These are phyloP conservation scores for Phytophthora hybrid DNA, from an alignment of 352 stramenopile species.

Conservation along the genomic window DNA sequence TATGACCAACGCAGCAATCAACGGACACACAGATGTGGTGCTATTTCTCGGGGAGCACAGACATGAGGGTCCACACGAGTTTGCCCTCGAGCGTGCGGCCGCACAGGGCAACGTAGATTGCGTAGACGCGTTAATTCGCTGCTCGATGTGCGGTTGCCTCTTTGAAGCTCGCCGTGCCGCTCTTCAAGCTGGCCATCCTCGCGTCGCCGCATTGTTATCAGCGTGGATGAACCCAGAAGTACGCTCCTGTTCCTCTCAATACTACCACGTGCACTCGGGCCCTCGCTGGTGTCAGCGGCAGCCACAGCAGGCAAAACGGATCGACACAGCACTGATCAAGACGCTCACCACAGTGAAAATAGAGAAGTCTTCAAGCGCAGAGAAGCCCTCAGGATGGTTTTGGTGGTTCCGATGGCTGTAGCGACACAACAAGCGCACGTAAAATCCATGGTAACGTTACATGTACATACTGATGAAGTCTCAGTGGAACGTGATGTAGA, in stretches of 20 bases:
- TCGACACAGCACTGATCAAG: not conserved
- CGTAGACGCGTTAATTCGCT: slow-evolving; percentile 43
- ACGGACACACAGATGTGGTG: slow-evolving; percentile 39
- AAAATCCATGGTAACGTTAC: slow-evolving; percentile 1
- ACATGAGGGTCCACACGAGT: slow-evolving; percentile 41
- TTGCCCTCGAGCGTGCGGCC: slow-evolving; percentile 39
- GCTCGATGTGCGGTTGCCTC: slow-evolving; percentile 42
- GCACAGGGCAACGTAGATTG: slow-evolving; percentile 35
- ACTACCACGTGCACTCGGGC: slow-evolving; percentile 26
- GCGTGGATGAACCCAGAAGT: slow-evolving; percentile 45
- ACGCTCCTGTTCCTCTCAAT: slow-evolving; percentile 29
- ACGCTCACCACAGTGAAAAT: not conserved
- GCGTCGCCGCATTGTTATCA: slow-evolving; percentile 34
- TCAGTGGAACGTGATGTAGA: too few species aligned
- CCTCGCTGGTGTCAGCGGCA: slow-evolving; percentile 41
- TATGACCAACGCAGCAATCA: slow-evolving; percentile 46
- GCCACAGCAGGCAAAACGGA: slow-evolving; percentile 4
- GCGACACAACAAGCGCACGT: not conserved
- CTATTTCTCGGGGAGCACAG: slow-evolving; percentile 45
- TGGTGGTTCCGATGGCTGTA: slow-evolving; percentile 40
- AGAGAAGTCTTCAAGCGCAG: slow-evolving; percentile 17
- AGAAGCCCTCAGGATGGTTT: slow-evolving; percentile 28
- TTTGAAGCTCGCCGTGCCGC: slow-evolving; percentile 44
- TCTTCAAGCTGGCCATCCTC: slow-evolving; percentile 37
- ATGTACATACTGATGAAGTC: slow-evolving; percentile 4